Percentiles rank a stretch among this genome's conserved stretches.
Evolutionary conservation across 768 basidiomycete genomes (phyloP).

Genomic region (Pleurotus ostreatus): DNA sequence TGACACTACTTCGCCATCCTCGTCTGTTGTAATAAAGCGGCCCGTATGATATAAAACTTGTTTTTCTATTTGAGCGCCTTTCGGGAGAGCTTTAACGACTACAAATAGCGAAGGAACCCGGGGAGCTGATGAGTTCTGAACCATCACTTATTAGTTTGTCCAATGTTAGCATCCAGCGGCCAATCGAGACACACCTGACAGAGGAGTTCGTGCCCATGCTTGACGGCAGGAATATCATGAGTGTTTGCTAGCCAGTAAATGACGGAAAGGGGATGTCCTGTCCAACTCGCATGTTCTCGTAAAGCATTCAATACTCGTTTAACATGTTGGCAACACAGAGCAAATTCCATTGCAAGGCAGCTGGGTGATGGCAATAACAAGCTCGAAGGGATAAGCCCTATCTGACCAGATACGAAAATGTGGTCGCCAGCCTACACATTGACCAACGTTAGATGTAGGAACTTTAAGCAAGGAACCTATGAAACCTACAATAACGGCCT

Average conservation of each 20-base stretch:
- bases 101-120: constrained; percentile 50
- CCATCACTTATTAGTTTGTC: too few species aligned
- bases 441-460: neutral
- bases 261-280: constrained; percentile 56
- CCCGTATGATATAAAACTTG: constrained; percentile 74
- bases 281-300: constrained; percentile 52
- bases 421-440: constrained; percentile 59
- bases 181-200: constrained; percentile 17
- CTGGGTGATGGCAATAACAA: constrained; percentile 61
- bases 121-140: neutral
- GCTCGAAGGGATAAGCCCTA: constrained; percentile 78
- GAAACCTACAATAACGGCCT: constrained; percentile 71
- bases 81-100: constrained; percentile 63
- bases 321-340: constrained; percentile 79
- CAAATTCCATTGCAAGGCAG: constrained; percentile 60
- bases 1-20: constrained; percentile 43
- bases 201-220: constrained; percentile 29
- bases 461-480: neutral
- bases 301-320: constrained; percentile 62
- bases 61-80: constrained; percentile 70
- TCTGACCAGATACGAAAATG: constrained; percentile 93
- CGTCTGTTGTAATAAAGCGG: constrained; percentile 39
- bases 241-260: constrained; percentile 67
- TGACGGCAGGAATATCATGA: constrained; percentile 35
- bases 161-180: constrained; percentile 8